Base-by-base conservation (phyloP, 2,329 filamentous ascomycete genomes). In the Achaetomium macrosporum region DNA sequence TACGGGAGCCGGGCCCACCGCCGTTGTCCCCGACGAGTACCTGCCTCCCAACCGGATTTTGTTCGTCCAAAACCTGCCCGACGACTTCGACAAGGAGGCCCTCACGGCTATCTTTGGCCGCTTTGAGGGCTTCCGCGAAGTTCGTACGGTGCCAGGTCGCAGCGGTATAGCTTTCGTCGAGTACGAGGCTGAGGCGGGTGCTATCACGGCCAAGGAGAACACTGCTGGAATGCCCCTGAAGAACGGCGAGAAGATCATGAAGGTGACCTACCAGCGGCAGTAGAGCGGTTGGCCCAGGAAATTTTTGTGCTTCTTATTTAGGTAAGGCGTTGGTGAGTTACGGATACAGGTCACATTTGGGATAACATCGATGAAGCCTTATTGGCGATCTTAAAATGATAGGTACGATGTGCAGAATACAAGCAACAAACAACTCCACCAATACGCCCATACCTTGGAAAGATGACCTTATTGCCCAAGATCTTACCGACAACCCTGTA, bases 41-140 rank as follows among this genome's bases (percentile, higher is more conserved):
- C 81, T 97, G 4, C 92, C 92, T 4, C 92, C 93, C 35, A 97
- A 97, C 81, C 96, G 96, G 75, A 95, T 90, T 61, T 80, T 99
- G 35, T 95, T 97, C 73, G 76, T 97, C 56, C 90, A 95, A 73
- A 92, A 97, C 64, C 73, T 99, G 35, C 91, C 93, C 9, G 88
- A 92, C 58, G 87, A 90, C 59, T 90, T 88, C 71, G 87, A 88
- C 68, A 83, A 88, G 64, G 90, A 95, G 59, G 81, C 78, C 20
- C 80, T 99, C 50, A 86, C 84, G 0, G 77, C 79, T 31, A 83
- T 97, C 57, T 99, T 97, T 72, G 83, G 84, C 47, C 84, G 87
- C 45, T 99, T 95, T 73, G 88, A 95, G 58, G 92, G 92, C 25
- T 96, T 99, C 76, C 87, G 86, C 67, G 93, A 99, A 74, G 88